A percentile compares a stretch with the other conserved stretches of the same genome.
phyloP scores from a whole-genome alignment of 2,329 filamentous ascomycete genomes.

The Xylaria sp. region DNA sequence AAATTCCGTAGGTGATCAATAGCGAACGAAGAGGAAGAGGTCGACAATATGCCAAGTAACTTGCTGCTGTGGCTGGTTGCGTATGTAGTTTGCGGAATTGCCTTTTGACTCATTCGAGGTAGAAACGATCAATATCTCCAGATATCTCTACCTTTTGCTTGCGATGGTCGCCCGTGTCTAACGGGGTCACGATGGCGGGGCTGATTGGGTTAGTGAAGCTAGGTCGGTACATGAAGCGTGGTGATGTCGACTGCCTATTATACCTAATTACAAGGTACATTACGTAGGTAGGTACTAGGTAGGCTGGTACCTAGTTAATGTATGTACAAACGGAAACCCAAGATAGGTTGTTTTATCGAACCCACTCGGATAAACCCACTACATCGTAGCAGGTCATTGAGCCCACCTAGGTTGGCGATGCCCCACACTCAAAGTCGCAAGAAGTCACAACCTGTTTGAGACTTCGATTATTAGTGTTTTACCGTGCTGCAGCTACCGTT shows the following conservation, averaged over 20 bases:
- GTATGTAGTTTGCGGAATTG: neutral
- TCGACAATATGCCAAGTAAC: too few species aligned
- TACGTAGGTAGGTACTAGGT: neutral
- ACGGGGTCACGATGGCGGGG: slow-evolving; percentile 26
- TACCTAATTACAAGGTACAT: too few species aligned
- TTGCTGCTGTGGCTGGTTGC: neutral
- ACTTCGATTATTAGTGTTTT: too few species aligned
- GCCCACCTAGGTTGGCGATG: too few species aligned
- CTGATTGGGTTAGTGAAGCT: slow-evolving; percentile 11
- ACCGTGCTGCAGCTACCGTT: too few species aligned
- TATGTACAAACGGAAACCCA: neutral
- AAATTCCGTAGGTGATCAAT: neutral
- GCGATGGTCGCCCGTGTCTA: neutral
- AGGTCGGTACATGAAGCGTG: slow-evolving; percentile 5
- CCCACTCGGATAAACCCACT: slow-evolving; percentile 8
- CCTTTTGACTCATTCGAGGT: neutral
- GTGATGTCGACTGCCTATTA: neutral
- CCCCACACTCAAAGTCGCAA: too few species aligned
- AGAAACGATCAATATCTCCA: neutral
- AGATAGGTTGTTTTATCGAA: slow-evolving; percentile 8
- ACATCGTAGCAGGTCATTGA: neutral
- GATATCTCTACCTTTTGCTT: neutral
- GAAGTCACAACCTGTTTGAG: too few species aligned
- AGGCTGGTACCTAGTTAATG: neutral
- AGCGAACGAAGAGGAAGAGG: neutral